Base-by-base conservation (phyloP, 345 rosid species). In the Cardamine occulta region DNA sequence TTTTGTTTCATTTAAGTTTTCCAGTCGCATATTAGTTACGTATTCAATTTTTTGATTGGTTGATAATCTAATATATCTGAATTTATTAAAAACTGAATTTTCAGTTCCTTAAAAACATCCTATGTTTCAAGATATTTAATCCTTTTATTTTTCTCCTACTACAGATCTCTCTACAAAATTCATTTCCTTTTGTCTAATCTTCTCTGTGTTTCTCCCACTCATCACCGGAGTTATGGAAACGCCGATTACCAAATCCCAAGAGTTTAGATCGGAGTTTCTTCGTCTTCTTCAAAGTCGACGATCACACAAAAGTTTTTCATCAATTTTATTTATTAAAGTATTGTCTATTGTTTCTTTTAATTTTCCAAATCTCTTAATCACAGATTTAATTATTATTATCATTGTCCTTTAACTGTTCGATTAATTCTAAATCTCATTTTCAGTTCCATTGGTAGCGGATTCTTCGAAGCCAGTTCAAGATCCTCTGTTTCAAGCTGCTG, bases 401-500 rank as follows among this genome's bases (percentile, higher is more conserved):
- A 31, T 19, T 54, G 5, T 42, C 39, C 39, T 42, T 12, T 13
- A 19, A 23, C 32, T 57, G 0, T 62, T 24, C 1, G 62, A 42
- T 28, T 51, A 15, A 45, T 17, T 29, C 15, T 18, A 32, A 42
- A 59, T 10, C 17, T 60, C 5, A 8, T 66, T 29, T 54, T 31
- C 80, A 93, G 97, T 87, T 79, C 83, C 86, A 14, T 75, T 88
- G 32, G 49, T 83, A 0, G 89, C 83, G 51, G 85, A 89, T 18
- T 65, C 74, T 42, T 85, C 87, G 17, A 81, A 83, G 61, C 89
- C 91, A 1, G 94, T 89, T 68, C 47, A 63, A 59, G 60, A 68
- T 68, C 97, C 97, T 31, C 37, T 90, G 17, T 90, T 44, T 76
- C 96, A 87, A 79, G 84, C 80, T 49, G 80, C 17, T 49, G 53